phyloP scores from a whole-genome alignment of 495 filamentous ascomycete species.

The Penicillium riverlandense region DNA sequence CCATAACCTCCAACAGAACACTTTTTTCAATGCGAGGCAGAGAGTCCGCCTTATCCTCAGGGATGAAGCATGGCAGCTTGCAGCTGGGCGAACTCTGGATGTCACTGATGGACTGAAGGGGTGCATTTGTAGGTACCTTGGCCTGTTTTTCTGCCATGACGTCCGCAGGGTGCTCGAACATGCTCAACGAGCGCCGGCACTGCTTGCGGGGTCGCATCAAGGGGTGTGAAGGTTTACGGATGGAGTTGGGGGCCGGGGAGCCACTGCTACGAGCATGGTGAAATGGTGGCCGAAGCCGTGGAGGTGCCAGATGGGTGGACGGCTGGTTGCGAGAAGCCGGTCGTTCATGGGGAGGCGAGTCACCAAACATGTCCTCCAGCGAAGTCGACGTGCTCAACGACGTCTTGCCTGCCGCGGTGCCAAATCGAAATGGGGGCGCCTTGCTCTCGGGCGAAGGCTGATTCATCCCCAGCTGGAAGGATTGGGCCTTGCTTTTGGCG shows the following conservation, averaged over 20 bases:
- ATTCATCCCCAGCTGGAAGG: conserved; percentile 31
- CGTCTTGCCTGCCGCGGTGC: conserved; percentile 47
- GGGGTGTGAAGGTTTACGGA: conserved; percentile 65
- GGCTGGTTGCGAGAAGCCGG: conserved; percentile 23
- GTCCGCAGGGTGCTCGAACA: conserved; percentile 91
- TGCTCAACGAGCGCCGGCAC: conserved; percentile 86
- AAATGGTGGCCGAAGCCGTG: conserved; percentile 57
- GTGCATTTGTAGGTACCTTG: conserved; percentile 41
- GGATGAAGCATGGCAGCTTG: conserved; percentile 75
- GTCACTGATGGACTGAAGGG: conserved; percentile 69
- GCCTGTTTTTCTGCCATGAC: conserved; percentile 67
- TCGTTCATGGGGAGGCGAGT: conserved; percentile 69
- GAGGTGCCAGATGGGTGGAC: conserved; percentile 26
- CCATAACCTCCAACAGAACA: conserved; percentile 77
- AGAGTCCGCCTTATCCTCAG: conserved; percentile 71
- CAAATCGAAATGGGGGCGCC: conserved; percentile 70
- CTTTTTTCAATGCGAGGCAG: conserved; percentile 79
- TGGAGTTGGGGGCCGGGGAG: conserved; percentile 62
- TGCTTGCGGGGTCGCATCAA: conserved; percentile 76
- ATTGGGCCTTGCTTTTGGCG: conserved; percentile 34
- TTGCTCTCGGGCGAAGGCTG: conserved; percentile 47
- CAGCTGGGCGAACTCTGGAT: conserved; percentile 62
- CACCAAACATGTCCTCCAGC: conserved; percentile 68
- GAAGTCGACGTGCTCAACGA: conserved; percentile 54
- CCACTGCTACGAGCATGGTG: conserved; percentile 52